Conservation (phyloP, 805 yeast species). For the Wickerhamomyces xylosicus region DNA sequence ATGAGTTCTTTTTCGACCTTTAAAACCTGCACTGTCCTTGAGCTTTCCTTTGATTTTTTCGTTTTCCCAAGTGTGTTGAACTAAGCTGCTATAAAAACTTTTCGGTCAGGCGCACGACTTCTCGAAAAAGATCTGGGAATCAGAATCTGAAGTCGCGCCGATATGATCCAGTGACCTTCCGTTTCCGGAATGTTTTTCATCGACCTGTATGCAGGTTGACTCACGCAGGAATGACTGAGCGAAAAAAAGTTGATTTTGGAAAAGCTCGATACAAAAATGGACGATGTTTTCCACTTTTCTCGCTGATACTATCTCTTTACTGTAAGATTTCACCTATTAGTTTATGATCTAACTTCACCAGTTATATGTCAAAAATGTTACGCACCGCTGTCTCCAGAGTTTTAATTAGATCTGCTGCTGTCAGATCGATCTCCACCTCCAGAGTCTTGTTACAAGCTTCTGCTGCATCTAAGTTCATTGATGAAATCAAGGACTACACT, state of each 20-base stretch:
- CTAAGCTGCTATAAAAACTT: neutral
- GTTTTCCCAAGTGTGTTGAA: neutral
- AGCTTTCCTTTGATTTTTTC: neutral
- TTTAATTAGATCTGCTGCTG: neutral
- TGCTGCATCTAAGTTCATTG: constrained; percentile 28
- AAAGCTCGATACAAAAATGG: neutral
- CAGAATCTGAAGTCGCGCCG: too few relatives aligned
- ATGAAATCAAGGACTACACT: constrained; percentile 27
- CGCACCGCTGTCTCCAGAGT: neutral
- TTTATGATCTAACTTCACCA: neutral
- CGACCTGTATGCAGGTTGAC: too few relatives aligned
- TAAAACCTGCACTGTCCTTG: neutral
- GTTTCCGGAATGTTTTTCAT: neutral
- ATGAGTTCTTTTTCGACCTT: too few relatives aligned
- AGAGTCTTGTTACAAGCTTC: constrained; percentile 9
- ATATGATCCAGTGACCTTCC: neutral
- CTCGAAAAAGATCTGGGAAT: neutral
- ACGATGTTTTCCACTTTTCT: neutral
- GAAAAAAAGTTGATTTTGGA: neutral
- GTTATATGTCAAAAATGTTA: constrained; percentile 2
- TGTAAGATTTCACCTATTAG: neutral
- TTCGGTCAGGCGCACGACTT: neutral
- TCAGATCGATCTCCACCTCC: constrained; percentile 5
- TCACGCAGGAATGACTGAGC: neutral
- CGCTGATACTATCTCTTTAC: neutral